phyloP scores from a whole-genome alignment of 2,329 filamentous ascomycete genomes.

The Exophiala lecanii-corni region DNA sequence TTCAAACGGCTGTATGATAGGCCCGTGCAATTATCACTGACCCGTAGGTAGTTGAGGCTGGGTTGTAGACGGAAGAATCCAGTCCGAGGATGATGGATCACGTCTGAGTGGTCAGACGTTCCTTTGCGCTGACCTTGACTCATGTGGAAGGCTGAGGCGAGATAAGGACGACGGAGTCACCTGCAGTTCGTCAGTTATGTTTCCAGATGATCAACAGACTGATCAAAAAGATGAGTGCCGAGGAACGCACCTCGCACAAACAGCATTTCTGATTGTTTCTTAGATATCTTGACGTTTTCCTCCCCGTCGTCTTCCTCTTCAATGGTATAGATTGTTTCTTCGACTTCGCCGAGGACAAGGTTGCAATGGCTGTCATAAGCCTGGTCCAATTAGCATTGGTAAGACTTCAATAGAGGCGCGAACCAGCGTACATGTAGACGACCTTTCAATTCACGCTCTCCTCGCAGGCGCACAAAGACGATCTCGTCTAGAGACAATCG shows the following conservation, averaged over 20 bases:
- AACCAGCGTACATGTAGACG: conserved; percentile 88
- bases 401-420: conserved; percentile 19
- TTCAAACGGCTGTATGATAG: too few species aligned
- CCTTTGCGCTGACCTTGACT: too few species aligned
- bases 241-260: conserved; percentile 81
- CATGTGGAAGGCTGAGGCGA: conserved; percentile 55
- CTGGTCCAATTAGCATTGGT: conserved; percentile 43
- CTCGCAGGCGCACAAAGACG: conserved; percentile 94
- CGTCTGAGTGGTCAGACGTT: too few species aligned
- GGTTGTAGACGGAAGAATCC: too few species aligned
- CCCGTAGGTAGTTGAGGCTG: too few species aligned
- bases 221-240: neutral
- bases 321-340: conserved; percentile 92
- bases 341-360: conserved; percentile 88
- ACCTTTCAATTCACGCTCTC: conserved; percentile 91
- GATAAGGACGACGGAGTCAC: conserved; percentile 69
- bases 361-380: conserved; percentile 99
- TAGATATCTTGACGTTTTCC: conserved; percentile 72
- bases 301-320: conserved; percentile 81
- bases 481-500: conserved; percentile 87
- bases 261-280: conserved; percentile 97
- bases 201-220: conserved; percentile 1
- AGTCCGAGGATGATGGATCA: too few species aligned
- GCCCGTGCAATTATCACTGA: too few species aligned
- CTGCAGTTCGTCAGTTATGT: conserved; percentile 39